Percentiles rank a stretch among this genome's conserved stretches.
Evolutionary conservation across 805 yeast genomes (phyloP).

Genomic region (Starmerella etchellsii): DNA sequence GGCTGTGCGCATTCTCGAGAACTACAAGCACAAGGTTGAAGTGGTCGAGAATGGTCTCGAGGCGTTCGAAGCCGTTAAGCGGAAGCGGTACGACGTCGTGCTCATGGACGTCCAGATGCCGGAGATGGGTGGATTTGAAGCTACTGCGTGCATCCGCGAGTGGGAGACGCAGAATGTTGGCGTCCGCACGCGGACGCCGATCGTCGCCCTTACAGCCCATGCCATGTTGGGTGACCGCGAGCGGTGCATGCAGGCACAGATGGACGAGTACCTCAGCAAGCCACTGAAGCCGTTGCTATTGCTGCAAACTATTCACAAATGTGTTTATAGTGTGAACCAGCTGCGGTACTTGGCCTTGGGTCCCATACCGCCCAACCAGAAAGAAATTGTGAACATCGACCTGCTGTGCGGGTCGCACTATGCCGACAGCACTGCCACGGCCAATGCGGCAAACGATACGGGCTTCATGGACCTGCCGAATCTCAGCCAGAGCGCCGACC

Average conservation of each 20-base stretch:
- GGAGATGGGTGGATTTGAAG: slow-evolving; percentile 89
- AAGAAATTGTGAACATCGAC: slow-evolving; percentile 18
- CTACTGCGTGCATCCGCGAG: slow-evolving; percentile 71
- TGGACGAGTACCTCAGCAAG: slow-evolving; percentile 84
- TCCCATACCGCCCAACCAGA: slow-evolving; percentile 19
- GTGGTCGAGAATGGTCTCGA: slow-evolving; percentile 81
- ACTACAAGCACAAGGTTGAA: slow-evolving; percentile 70
- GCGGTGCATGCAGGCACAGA: slow-evolving; percentile 71
- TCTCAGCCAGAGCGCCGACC: slow-evolving; percentile 15
- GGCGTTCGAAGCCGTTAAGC: slow-evolving; percentile 63
- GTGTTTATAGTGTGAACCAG: slow-evolving; percentile 43
- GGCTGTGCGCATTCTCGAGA: slow-evolving; percentile 73
- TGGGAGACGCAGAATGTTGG: slow-evolving; percentile 77
- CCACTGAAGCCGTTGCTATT: slow-evolving; percentile 74
- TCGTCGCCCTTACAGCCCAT: slow-evolving; percentile 82
- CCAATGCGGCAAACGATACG: slow-evolving; percentile 21
- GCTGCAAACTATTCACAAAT: slow-evolving; percentile 73
- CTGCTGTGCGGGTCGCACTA: slow-evolving; percentile 19
- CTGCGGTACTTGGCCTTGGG: slow-evolving; percentile 29
- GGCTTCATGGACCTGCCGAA: slow-evolving; percentile 16
- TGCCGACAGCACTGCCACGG: slow-evolving; percentile 23
- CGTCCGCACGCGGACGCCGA: slow-evolving; percentile 65
- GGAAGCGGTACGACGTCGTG: slow-evolving; percentile 60
- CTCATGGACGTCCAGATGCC: slow-evolving; percentile 95
- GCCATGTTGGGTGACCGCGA: slow-evolving; percentile 92